Conservation (phyloP, 768 basidiomycete species). For the Trametes sanguinea region DNA sequence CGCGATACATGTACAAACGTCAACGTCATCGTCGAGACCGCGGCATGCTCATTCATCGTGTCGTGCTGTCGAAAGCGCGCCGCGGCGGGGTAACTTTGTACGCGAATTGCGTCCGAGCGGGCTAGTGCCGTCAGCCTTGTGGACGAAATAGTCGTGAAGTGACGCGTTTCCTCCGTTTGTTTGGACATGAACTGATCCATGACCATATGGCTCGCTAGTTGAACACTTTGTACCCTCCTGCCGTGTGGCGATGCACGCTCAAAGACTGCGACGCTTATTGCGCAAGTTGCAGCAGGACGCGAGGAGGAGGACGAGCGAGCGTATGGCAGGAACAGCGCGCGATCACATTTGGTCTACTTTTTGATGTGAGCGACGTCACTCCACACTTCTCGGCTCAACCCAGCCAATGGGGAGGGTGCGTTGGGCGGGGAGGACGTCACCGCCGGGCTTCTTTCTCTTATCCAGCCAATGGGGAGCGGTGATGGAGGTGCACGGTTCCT, state of each 20-base stretch:
- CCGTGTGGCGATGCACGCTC: neutral
- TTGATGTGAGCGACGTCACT: constrained; percentile 8
- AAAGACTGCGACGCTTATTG: neutral
- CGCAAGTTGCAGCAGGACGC: too few relatives aligned
- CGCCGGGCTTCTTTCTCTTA: neutral
- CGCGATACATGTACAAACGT: too few relatives aligned
- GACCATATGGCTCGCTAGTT: too few relatives aligned
- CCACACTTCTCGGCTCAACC: neutral
- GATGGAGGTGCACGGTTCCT: neutral
- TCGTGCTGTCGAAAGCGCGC: too few relatives aligned
- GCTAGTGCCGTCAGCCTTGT: neutral
- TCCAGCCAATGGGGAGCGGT: constrained; percentile 5
- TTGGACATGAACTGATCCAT: too few relatives aligned
- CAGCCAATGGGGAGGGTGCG: neutral
- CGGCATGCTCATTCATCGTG: too few relatives aligned
- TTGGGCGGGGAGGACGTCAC: constrained; percentile 4
- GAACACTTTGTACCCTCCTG: too few relatives aligned
- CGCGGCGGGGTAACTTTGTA: neutral
- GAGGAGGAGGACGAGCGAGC: neutral
- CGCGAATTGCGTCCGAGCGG: neutral
- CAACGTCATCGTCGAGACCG: too few relatives aligned
- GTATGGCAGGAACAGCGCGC: neutral
- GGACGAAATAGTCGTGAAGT: neutral
- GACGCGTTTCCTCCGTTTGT: too few relatives aligned
- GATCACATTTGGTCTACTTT: neutral